Percentiles rank a stretch among this genome's conserved stretches.
phyloP scores from a whole-genome alignment of 768 basidiomycete species.

The Gymnopilus dilepis region DNA sequence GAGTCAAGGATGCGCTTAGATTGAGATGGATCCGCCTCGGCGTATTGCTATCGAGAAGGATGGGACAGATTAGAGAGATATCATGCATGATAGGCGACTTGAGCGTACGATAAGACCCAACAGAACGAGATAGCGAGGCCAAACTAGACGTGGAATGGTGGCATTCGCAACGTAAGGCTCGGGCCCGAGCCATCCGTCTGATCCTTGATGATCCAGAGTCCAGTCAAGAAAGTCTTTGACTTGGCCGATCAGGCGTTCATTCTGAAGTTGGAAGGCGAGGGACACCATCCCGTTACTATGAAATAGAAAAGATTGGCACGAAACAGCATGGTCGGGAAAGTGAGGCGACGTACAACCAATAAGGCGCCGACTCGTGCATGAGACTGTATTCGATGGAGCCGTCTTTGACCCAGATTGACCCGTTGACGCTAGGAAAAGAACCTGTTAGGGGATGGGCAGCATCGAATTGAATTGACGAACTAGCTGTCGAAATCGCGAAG shows the following conservation, averaged over 20 bases:
- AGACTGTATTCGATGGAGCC: constrained; percentile 49
- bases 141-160: constrained; percentile 42
- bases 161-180: constrained; percentile 43
- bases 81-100: background rate
- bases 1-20: constrained; percentile 41
- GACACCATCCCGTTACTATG: constrained; percentile 46
- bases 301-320: background rate
- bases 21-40: constrained; percentile 45
- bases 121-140: constrained; percentile 48
- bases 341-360: constrained; percentile 46
- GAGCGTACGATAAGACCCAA: constrained; percentile 41
- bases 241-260: constrained; percentile 43
- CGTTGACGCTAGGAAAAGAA: constrained; percentile 44
- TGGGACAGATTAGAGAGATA: background rate
- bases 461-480: constrained; percentile 28
- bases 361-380: constrained; percentile 49
- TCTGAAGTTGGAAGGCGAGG: constrained; percentile 45
- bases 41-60: constrained; percentile 40
- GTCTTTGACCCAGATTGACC: constrained; percentile 48
- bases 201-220: constrained; percentile 40
- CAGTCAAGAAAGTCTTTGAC: constrained; percentile 44
- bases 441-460: too few relatives aligned
- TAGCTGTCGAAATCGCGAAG: constrained; percentile 46
- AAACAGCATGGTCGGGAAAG: too few relatives aligned
- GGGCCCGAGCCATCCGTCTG: constrained; percentile 49